Evolutionary conservation across 495 filamentous ascomycete species (phyloP).

Genomic region (Podospora bellae-mahoneyi): DNA sequence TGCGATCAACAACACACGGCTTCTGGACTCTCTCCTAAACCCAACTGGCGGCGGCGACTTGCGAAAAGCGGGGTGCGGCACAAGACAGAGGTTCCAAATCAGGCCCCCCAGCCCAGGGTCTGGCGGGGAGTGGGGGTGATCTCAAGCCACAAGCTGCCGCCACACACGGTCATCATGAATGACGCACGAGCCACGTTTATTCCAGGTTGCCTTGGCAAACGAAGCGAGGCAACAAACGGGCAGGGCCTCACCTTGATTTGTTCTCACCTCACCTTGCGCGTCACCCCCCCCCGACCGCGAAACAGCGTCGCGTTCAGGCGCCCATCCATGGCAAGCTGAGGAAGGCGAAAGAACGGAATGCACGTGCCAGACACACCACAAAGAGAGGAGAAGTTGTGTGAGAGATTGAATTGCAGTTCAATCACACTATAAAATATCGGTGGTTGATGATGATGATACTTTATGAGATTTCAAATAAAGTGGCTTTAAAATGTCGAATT

Average conservation of each 20-base stretch:
- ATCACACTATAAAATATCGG: background rate
- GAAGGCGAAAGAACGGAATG: constrained; percentile 12
- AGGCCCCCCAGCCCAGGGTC: background rate
- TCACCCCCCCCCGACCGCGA: background rate
- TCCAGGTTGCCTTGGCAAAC: background rate
- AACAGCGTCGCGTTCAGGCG: constrained; percentile 10
- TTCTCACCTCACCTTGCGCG: background rate
- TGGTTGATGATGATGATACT: background rate
- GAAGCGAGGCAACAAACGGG: too few relatives aligned
- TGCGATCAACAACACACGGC: background rate
- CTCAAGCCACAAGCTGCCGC: background rate
- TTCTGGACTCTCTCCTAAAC: constrained; percentile 10
- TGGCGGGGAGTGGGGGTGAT: background rate
- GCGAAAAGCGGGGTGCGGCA: background rate
- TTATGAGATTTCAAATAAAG: background rate
- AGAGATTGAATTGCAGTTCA: background rate
- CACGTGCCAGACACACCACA: constrained; percentile 8
- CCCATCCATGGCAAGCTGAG: constrained; percentile 10
- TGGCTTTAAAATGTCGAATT: background rate
- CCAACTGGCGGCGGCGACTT: background rate
- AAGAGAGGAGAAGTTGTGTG: background rate
- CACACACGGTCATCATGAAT: background rate
- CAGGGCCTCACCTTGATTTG: background rate
- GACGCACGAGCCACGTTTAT: background rate
- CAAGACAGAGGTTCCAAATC: background rate